Conservation (phyloP, 2,329 filamentous ascomycete genomes). For the Aschersonia sp. region DNA sequence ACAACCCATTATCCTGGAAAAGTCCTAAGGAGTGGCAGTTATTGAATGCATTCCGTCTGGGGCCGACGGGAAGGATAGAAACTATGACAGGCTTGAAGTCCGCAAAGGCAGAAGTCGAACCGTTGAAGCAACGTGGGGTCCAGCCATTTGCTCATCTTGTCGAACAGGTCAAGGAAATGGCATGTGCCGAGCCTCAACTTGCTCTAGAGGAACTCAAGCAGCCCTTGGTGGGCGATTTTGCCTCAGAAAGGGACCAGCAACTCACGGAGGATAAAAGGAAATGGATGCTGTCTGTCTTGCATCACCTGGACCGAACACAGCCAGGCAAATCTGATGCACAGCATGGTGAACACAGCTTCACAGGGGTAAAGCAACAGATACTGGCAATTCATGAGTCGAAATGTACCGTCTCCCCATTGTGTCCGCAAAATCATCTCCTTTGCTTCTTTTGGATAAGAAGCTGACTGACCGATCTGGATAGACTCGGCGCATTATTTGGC, state of each 20-base stretch:
- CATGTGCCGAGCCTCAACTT: constrained; percentile 3
- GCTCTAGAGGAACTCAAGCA: constrained; percentile 7
- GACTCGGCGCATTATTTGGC: background rate
- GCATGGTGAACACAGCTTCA: background rate
- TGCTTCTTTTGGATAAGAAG: too few relatives aligned
- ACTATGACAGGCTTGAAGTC: background rate
- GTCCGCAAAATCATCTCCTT: too few relatives aligned
- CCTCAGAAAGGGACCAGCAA: background rate
- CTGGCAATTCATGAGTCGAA: constrained; percentile 36
- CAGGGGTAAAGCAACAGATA: constrained; percentile 14
- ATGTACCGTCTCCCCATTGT: constrained; percentile 17
- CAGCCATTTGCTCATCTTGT: background rate
- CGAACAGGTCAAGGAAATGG: constrained; percentile 4
- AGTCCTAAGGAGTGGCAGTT: constrained; percentile 2
- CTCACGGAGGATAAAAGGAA: constrained; percentile 12
- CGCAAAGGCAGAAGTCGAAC: background rate
- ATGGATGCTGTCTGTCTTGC: constrained; percentile 47
- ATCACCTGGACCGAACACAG: constrained; percentile 23
- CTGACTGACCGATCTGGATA: background rate
- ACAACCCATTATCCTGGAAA: constrained; percentile 1
- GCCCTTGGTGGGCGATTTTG: background rate
- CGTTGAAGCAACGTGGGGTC: background rate
- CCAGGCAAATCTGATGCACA: background rate
- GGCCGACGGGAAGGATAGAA: background rate
- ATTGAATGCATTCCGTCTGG: background rate